Evolutionary conservation across 2,329 filamentous ascomycete species (phyloP).

Genomic region (Arthrobotrys musiformis): DNA sequence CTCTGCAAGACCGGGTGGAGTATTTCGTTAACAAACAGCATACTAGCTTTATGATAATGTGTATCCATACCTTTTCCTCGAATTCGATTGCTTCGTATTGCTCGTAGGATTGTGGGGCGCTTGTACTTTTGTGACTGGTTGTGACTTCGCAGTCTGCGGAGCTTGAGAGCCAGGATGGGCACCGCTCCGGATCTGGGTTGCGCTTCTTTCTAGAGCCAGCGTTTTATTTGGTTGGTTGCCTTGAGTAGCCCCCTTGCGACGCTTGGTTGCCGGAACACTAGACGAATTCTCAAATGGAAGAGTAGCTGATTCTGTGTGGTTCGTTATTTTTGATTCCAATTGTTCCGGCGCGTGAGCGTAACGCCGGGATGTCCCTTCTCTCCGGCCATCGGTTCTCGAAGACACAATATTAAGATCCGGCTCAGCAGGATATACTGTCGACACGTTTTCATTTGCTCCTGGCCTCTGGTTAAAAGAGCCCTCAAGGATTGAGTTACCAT

Average conservation of each 20-base stretch:
- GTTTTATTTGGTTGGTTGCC: constrained; percentile 13
- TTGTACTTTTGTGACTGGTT: constrained; percentile 1
- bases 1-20: neutral
- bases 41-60: neutral
- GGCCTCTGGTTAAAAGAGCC: neutral
- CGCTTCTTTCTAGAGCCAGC: constrained; percentile 1
- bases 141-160: neutral
- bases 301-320: neutral
- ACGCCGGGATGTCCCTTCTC: constrained; percentile 35
- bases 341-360: constrained; percentile 31
- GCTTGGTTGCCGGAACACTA: constrained; percentile 29
- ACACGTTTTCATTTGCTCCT: constrained; percentile 9
- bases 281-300: constrained; percentile 20
- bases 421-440: constrained; percentile 14
- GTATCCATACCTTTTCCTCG: constrained; percentile 33
- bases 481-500: constrained; percentile 66
- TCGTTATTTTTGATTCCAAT: constrained; percentile 12
- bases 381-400: constrained; percentile 24
- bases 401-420: neutral
- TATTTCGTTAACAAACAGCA: neutral
- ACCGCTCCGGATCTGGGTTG: neutral
- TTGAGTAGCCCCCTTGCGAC: constrained; percentile 34
- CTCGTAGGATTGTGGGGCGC: neutral
- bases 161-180: neutral
- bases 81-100: constrained; percentile 11